Conservation (phyloP, 2,329 filamentous ascomycete species). For the Claviceps africana region DNA sequence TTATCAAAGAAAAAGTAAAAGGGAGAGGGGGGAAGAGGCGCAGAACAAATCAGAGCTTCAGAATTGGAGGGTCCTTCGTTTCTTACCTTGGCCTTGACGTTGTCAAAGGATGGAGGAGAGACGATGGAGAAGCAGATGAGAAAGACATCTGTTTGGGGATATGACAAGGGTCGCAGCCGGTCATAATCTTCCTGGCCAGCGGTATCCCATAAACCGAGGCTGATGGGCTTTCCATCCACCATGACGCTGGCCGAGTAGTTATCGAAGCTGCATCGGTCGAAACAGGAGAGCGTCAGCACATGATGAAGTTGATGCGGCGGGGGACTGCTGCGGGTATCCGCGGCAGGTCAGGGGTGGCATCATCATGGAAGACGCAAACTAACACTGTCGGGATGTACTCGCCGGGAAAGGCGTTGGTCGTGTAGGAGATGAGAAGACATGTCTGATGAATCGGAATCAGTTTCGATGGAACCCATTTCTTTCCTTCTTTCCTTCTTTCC, state of each 20-base stretch:
- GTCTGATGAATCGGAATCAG: slow-evolving; percentile 43
- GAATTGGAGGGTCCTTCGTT: background rate
- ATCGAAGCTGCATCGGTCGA: slow-evolving; percentile 55
- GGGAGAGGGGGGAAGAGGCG: background rate
- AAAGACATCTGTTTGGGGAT: slow-evolving; percentile 97
- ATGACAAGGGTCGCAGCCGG: slow-evolving; percentile 82
- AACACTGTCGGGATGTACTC: slow-evolving; percentile 99
- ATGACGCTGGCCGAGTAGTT: slow-evolving; percentile 99
- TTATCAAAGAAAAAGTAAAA: background rate
- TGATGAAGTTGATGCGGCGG: background rate
- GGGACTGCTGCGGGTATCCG: slow-evolving; percentile 1
- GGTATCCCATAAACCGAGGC: slow-evolving; percentile 94
- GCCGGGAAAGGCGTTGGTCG: slow-evolving; percentile 98
- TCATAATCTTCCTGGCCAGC: slow-evolving; percentile 98
- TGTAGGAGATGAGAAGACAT: slow-evolving; percentile 98
- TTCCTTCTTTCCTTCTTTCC: too few species aligned
- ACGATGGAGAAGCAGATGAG: slow-evolving; percentile 98
- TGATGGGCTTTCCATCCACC: slow-evolving; percentile 97
- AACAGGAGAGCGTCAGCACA: slow-evolving; percentile 4
- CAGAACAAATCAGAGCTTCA: background rate
- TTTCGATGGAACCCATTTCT: background rate
- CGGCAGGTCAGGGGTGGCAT: slow-evolving; percentile 1
- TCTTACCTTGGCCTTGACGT: slow-evolving; percentile 91
- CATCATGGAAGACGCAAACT: slow-evolving; percentile 22
- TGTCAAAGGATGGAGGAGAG: slow-evolving; percentile 94